phyloP scores from a whole-genome alignment of 805 yeast genomes.

The Yarrowia sp. region DNA sequence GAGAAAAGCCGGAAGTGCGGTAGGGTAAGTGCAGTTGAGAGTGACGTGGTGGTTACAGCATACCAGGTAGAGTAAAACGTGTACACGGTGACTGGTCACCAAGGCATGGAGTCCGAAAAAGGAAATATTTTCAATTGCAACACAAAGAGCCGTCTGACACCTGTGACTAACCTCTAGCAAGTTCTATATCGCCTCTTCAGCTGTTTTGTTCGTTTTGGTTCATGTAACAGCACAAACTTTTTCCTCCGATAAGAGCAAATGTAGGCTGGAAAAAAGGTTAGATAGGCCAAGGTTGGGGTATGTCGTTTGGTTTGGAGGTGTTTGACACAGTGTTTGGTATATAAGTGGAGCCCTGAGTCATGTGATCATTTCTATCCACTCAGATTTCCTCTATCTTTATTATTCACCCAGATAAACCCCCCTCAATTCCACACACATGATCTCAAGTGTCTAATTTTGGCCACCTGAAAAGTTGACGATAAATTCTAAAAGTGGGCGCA shows the following conservation, averaged over 20 bases:
- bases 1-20: background rate
- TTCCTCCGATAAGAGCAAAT: conserved; percentile 1
- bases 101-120: no score
- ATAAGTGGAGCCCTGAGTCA: background rate
- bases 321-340: background rate
- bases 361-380: background rate
- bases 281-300: background rate
- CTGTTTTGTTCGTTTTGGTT: background rate
- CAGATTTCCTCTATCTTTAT: no score
- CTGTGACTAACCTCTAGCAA: no score
- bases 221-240: background rate
- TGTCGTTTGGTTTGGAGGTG: background rate
- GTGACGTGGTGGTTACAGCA: conserved; percentile 13
- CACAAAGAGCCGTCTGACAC: no score
- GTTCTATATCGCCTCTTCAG: no score
- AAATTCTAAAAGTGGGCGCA: background rate
- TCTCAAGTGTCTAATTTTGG: background rate
- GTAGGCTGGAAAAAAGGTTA: background rate
- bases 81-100: no score
- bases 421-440: background rate
- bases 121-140: no score
- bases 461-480: background rate
- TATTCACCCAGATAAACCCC: no score
- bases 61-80: background rate
- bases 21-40: background rate